Evolutionary conservation across 108 stramenopile genomes (phyloP), one percentile per base, ranked within the genome.

Genomic region (Nitzschia sp.): DNA sequence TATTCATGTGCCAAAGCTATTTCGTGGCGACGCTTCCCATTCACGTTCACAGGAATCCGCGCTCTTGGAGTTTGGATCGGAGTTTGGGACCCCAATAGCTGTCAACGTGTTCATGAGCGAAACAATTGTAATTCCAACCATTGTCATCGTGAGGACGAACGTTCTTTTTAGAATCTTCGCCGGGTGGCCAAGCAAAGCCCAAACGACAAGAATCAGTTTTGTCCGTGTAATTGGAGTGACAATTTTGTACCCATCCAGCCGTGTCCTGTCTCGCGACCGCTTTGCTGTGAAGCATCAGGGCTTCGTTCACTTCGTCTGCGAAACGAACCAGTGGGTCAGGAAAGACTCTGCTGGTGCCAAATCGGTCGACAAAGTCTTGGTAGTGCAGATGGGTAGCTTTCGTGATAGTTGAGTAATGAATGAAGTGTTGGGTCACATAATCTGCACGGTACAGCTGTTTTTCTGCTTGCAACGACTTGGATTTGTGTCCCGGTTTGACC

Each of bases 371-470:
- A 40, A 62, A 73, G 53, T 88, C 80, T n/a, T 74, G 53, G 10
- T 39, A 8, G 20, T 53, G 60, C 82, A 89, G 76, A 63, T 81
- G 75, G 12, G 85, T 86, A 19, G 87, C 55, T 24, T 75, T 73
- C n/a, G 93, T 94, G 17, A 90, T 71, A 12, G 90, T 91, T 0
- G 88, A 80, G 69, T 91, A 94, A 64, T 94, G 93, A n/a, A 94
- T 84, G 64, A 91, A 94, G 55, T 91, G 90, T 41, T 91, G 75
- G 46, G 72, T 79, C 26, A 94, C 90, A 34, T 80, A 85, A 60
- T 77, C 64, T 9, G 80, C 52, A 34, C 64, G 56, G 57, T 81
- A 81, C n/a, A 81, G 57, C 48, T 88, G 86, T 57, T 94, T 94
- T 57, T 88, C 87, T 34, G 86, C 80, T 11, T 63, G 71, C 63